Base-by-base conservation (phyloP, 2,329 filamentous ascomycete species). In the Ophiostoma piceae region DNA sequence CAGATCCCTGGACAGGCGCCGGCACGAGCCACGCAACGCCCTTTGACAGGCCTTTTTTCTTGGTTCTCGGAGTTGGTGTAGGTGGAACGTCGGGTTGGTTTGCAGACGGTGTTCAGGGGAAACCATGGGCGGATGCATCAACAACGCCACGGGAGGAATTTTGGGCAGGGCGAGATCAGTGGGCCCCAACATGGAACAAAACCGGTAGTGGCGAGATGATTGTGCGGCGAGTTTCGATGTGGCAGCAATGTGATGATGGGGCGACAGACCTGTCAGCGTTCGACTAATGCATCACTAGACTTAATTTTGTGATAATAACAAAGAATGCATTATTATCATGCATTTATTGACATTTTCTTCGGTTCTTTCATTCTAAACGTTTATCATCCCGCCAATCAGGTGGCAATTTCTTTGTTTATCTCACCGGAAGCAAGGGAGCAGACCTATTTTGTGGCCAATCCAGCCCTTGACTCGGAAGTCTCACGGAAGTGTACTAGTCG, bases 41-140 rank as follows among this genome's bases (percentile, higher is more conserved):
- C 0, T 85, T 85, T 74, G 83, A 85, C 74, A 80, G 84, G 73
- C 74, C 77, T 0, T 85, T 85, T 73, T 84, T 82, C 72, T 77
- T 85, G 19, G 81, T 85, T 47, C 74, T 85, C 35, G 84, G 84
- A 73, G 82, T 85, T 1, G 83, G 83, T 0, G 82, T 85, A 43
- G 84, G 84, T 1, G 76, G 78, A 54, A 81, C 76, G 7, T 84
- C 82, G 69, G 83, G 83, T 19, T 85, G 80, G 77, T 85, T 84
- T 74, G 37, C 64, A 9, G 71, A 73, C 57, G 68, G 70, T 9
- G 57, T 67, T 29, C 67, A 70, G 35, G 71, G 47, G 35, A 73
- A 73, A 66, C 71, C 71, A 3, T 73, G 71, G 71, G 69, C 66
- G 12, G 71, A 73, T 43, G 70, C 57, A 16, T 71, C 69, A 1